Evolutionary conservation across 1,284 basidiomycete species (phyloP).

Genomic region (Microbotryum intermedium): DNA sequence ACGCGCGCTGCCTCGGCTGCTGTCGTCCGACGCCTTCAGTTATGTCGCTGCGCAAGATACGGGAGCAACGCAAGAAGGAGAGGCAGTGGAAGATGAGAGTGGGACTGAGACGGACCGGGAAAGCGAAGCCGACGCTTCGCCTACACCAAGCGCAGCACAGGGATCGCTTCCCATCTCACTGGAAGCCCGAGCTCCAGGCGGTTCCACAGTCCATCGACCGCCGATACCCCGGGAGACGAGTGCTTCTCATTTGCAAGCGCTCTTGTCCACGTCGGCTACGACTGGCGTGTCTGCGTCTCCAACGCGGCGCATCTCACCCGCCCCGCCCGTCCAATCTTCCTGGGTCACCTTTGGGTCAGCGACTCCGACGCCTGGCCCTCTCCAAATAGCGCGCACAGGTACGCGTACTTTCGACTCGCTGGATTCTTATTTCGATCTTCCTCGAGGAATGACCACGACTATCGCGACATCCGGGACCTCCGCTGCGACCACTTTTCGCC

Average conservation of each 20-base stretch:
- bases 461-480: neutral
- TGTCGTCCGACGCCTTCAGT: constrained; percentile 9
- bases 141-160: neutral
- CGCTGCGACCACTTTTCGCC: neutral
- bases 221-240: too few relatives aligned
- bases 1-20: constrained; percentile 16
- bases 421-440: constrained; percentile 31
- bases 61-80: constrained; percentile 3
- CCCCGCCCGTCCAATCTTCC: constrained; percentile 1
- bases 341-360: constrained; percentile 30
- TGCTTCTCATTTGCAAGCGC: neutral
- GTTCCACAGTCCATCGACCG: too few relatives aligned
- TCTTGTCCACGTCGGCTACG: neutral
- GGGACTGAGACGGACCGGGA: constrained; percentile 13
- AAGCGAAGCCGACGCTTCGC: constrained; percentile 8
- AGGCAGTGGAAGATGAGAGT: constrained; percentile 12
- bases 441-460: constrained; percentile 6
- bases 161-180: constrained; percentile 1
- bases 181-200: too few relatives aligned
- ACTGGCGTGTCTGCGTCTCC: neutral
- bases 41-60: neutral
- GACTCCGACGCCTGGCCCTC: constrained; percentile 28
- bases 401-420: constrained; percentile 2
- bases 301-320: neutral
- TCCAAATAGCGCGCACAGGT: constrained; percentile 16